Base-by-base conservation (phyloP, 208 protist species). In the Borovskyia barvae region DNA sequence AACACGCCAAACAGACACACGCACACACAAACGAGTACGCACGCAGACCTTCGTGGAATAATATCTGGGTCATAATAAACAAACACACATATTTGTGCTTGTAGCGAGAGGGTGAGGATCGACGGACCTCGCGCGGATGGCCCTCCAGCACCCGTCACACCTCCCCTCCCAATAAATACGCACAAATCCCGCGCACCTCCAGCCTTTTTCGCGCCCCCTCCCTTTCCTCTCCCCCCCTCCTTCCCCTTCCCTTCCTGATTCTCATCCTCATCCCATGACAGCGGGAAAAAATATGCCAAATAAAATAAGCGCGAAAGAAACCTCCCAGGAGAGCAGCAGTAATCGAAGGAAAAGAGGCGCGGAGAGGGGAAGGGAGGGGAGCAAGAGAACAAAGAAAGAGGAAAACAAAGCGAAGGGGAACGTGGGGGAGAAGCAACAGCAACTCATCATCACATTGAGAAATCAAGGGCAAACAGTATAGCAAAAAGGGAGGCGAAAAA, bases 301-400 rank as follows among this genome's bases (percentile, higher is more conserved):
- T 52, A 6, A 52, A 52, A 2, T 36, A 52, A n/a, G 22, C 37
- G 22, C 12, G 4, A 33, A 11, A 33, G 22, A 6, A 35, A 33
- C 22, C 26, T 39, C 2, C 25, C 7, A n/a, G 35, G 50, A 61
- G 41, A 61, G 25, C 49, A 62, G 14, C 12, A 50, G 24, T 54
- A 29, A 11, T n/a, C 2, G n/a, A 41, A 52, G 30, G 45, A 63
- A 11, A 62, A 26, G 32, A 59, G 46, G 26, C 22, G 43, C 33
- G 24, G 36, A 64, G 41, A 60, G 36, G 42, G 58, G 61, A 59
- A 48, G 19, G 25, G 40, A 33, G 5, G 43, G 19, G 2, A 52
- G 22, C 19, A 42, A 40, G 14, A 76, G 32, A 55, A 25, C 39
- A 53, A 50, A 39, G 52, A 30, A 37, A 43, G 36, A 29, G 32